Conservation (phyloP, 2,329 filamentous ascomycete species). For the Botrytis fragariae region DNA sequence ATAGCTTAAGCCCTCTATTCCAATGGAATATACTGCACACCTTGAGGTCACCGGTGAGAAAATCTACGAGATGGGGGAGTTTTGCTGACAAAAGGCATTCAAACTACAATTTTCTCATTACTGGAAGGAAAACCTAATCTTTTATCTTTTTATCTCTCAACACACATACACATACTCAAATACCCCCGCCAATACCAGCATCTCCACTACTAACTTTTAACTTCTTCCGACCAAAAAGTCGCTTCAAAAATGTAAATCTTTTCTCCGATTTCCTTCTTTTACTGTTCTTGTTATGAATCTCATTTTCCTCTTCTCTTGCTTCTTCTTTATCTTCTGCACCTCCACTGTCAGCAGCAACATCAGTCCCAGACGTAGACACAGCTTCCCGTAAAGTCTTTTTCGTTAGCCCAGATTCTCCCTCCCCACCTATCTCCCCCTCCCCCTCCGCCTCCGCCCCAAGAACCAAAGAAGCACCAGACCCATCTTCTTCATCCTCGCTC, state of each 20-base stretch:
- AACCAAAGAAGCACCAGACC: rapidly evolving
- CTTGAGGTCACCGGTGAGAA: neutral
- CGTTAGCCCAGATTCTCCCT: neutral
- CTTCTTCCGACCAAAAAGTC: neutral
- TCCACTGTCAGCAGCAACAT: neutral
- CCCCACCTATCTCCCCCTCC: too few species aligned
- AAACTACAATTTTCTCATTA: neutral
- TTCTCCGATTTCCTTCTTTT: neutral
- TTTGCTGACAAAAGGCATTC: neutral
- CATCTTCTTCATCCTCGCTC: neutral
- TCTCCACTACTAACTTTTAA: rapidly evolving
- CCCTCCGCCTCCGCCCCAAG: rapidly evolving
- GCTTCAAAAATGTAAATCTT: neutral
- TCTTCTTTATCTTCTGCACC: neutral
- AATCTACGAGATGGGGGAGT: neutral
- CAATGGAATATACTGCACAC: neutral
- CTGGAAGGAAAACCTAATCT: neutral
- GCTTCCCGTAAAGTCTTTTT: neutral
- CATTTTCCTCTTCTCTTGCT: too few species aligned
- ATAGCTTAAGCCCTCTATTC: neutral
- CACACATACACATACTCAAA: neutral
- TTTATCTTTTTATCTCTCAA: neutral
- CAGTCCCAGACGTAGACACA: neutral
- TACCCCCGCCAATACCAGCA: neutral
- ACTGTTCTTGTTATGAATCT: neutral